Evolutionary conservation across 129 eudicot genomes (phyloP).

Genomic region (Gnaphalium uliginosum): DNA sequence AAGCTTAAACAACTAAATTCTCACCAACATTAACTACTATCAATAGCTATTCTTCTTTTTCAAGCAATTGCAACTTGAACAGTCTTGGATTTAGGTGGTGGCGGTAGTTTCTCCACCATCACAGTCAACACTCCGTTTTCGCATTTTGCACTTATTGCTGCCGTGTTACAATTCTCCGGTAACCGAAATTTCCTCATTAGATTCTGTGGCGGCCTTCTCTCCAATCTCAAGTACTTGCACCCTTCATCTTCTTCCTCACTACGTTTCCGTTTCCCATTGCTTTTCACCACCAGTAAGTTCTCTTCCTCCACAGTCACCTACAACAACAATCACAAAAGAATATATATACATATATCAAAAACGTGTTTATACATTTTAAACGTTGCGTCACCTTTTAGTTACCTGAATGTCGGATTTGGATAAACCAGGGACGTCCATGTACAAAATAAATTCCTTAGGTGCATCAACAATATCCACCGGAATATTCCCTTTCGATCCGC

Average conservation of each 20-base stretch:
- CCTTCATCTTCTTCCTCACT: slow-evolving; percentile 55
- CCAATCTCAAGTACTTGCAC: slow-evolving; percentile 70
- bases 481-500: slow-evolving; percentile 26
- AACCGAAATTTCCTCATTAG: slow-evolving; percentile 64
- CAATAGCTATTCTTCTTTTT: neutral
- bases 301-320: slow-evolving; percentile 81
- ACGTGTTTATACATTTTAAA: too few species aligned
- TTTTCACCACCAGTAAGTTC: slow-evolving; percentile 53
- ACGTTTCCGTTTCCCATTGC: slow-evolving; percentile 79
- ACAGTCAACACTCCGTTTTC: slow-evolving; percentile 80
- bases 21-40: neutral
- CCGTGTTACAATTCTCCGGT: slow-evolving; percentile 53
- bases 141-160: slow-evolving; percentile 65
- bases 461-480: slow-evolving; percentile 62
- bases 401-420: slow-evolving; percentile 90
- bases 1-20: neutral
- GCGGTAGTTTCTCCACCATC: slow-evolving; percentile 68
- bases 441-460: slow-evolving; percentile 49
- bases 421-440: slow-evolving; percentile 77
- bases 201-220: slow-evolving; percentile 54
- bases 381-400: neutral
- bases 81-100: slow-evolving; percentile 63
- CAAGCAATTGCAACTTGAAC: slow-evolving; percentile 61
- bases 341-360: too few species aligned
- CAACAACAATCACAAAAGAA: neutral